Conservation (phyloP, 108 stramenopile genomes). For the Cyclotella choctawhatcheeana region DNA sequence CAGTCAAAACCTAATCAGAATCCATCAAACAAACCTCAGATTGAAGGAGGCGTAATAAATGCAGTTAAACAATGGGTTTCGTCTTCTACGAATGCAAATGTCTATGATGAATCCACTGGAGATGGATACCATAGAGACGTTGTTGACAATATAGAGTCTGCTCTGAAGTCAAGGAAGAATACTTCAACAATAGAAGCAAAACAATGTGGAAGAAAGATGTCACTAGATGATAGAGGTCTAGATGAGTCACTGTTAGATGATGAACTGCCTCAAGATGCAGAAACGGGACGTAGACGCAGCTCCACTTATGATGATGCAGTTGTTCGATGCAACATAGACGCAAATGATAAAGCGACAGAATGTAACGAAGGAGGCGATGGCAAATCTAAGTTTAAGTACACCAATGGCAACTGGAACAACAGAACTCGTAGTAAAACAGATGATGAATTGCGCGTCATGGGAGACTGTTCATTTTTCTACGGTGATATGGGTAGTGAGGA, state of each 20-base stretch:
- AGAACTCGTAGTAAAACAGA: constrained; percentile 1
- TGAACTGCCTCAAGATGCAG: background rate
- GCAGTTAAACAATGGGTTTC: constrained; percentile 11
- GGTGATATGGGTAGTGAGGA: constrained; percentile 16
- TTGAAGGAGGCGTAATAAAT: background rate
- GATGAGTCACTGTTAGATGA: constrained; percentile 2
- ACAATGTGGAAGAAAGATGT: background rate
- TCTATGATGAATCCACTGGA: background rate
- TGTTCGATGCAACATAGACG: background rate
- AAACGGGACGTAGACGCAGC: background rate
- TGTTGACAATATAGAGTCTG: background rate
- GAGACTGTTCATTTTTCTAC: constrained; percentile 34
- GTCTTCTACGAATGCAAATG: background rate
- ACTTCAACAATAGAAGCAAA: background rate
- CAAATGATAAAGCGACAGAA: background rate
- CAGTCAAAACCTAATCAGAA: too few species aligned
- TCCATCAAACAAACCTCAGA: too few species aligned
- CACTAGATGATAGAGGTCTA: background rate
- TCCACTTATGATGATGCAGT: background rate
- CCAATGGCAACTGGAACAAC: background rate
- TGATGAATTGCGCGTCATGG: constrained; percentile 28
- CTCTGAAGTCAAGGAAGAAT: background rate
- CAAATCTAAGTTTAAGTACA: background rate
- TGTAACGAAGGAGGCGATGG: constrained; percentile 5
- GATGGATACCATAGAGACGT: constrained; percentile 4